A percentile compares a stretch with the other conserved stretches of the same genome.
Evolutionary conservation across 805 yeast species (phyloP).

Genomic region (Ogataea thermomethanolica): DNA sequence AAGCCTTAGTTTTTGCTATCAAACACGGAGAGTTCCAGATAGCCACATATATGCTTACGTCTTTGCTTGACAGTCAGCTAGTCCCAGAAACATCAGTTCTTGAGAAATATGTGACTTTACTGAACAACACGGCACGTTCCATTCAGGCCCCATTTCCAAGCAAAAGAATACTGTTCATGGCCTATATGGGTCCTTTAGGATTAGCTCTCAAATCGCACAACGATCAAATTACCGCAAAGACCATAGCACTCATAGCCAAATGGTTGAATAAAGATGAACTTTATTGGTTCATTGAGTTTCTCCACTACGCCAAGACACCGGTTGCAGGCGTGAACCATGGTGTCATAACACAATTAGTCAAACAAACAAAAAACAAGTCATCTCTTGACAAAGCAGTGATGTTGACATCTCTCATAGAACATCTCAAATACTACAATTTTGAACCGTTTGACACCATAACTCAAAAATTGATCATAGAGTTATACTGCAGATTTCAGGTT

Average conservation of each 20-base stretch:
- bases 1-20: constrained; percentile 16
- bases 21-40: constrained; percentile 17
- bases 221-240: constrained; percentile 9
- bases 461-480: constrained; percentile 12
- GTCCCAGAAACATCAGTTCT: constrained; percentile 16
- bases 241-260: constrained; percentile 8
- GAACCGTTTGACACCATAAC: constrained; percentile 12
- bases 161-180: constrained; percentile 25
- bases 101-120: constrained; percentile 16
- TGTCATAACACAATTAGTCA: constrained; percentile 8
- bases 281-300: constrained; percentile 22
- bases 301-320: constrained; percentile 7
- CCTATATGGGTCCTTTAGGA: constrained; percentile 19
- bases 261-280: constrained; percentile 22
- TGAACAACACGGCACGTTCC: constrained; percentile 12
- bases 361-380: constrained; percentile 2
- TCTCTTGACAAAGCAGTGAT: constrained; percentile 14
- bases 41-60: constrained; percentile 16
- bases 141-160: constrained; percentile 16
- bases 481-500: constrained; percentile 23
- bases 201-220: constrained; percentile 8
- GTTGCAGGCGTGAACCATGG: constrained; percentile 4
- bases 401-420: constrained; percentile 23
- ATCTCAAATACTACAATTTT: constrained; percentile 8
- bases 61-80: constrained; percentile 5